Percentiles rank a stretch among this genome's conserved stretches.
Conservation (phyloP, 2,329 filamentous ascomycete species). For the Phialophora expanda region DNA sequence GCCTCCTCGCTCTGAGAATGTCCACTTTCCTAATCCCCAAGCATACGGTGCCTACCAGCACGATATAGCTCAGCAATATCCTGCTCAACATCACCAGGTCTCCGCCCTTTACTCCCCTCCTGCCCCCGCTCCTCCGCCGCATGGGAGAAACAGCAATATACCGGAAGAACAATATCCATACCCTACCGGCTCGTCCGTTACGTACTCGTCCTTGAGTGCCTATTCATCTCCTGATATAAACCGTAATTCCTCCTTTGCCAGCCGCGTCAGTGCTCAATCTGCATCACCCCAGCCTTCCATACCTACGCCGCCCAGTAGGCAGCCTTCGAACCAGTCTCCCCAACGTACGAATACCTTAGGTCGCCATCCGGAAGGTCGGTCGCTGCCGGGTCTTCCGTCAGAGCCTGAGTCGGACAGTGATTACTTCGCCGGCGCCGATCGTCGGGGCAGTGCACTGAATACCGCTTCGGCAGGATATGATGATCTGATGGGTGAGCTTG, state of each 20-base stretch:
- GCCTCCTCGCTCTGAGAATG: conserved; percentile 37
- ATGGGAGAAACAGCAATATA: conserved; percentile 36
- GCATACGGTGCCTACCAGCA: conserved; percentile 32
- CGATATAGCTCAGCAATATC: conserved; percentile 28
- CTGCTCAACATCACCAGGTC: conserved; percentile 21
- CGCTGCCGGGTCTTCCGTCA: conserved; percentile 63
- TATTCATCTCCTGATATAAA: conserved; percentile 36
- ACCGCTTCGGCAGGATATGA: conserved; percentile 56
- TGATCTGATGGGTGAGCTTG: conserved; percentile 63
- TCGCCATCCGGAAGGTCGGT: conserved; percentile 62
- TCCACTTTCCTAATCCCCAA: conserved; percentile 22
- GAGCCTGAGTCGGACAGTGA: conserved; percentile 49
- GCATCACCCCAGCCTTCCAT: conserved; percentile 48
- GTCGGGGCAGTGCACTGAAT: conserved; percentile 40
- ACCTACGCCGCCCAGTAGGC: conserved; percentile 57
- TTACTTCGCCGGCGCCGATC: conserved; percentile 39
- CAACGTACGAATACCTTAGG: conserved; percentile 59
- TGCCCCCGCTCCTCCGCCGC: conserved; percentile 49
- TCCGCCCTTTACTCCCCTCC: conserved; percentile 39
- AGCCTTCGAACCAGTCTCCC: conserved; percentile 57
- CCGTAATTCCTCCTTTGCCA: conserved; percentile 38
- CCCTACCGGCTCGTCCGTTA: conserved; percentile 17
- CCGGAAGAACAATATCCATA: conserved; percentile 34
- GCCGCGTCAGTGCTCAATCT: conserved; percentile 42
- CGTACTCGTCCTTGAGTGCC: conserved; percentile 25